Conservation (phyloP, 169 alveolate species). For the Cryptosporidium xiaoi region DNA sequence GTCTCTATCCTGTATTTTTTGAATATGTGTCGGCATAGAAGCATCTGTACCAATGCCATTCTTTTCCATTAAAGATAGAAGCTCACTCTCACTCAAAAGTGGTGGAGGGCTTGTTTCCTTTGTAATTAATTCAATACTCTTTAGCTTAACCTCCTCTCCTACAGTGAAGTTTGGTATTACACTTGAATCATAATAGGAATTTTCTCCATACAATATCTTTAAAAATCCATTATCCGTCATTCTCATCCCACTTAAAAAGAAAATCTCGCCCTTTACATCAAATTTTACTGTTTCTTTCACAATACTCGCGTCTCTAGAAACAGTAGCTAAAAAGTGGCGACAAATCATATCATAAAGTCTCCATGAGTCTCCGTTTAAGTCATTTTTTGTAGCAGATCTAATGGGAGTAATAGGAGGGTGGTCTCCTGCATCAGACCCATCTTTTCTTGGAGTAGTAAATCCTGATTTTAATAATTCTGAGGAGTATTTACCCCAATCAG, state of each 20-base stretch:
- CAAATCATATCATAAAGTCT: conserved; percentile 87
- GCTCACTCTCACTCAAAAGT: conserved; percentile 94
- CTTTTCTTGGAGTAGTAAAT: conserved; percentile 80
- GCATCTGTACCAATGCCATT: conserved; percentile 99
- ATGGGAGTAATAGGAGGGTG: conserved; percentile 97
- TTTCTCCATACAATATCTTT: conserved; percentile 80
- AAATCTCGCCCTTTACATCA: conserved; percentile 83
- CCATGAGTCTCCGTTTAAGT: conserved; percentile 85
- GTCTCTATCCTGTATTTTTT: conserved; percentile 96
- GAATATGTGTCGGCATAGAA: conserved; percentile 98
- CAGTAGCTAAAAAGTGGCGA: conserved; percentile 90
- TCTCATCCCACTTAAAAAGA: conserved; percentile 82
- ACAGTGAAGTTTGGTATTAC: conserved; percentile 72
- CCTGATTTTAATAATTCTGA: conserved; percentile 76
- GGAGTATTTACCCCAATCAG: conserved; percentile 83
- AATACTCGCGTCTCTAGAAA: conserved; percentile 85
- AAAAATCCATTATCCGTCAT: conserved; percentile 88
- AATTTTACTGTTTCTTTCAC: conserved; percentile 81
- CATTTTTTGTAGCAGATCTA: conserved; percentile 82
- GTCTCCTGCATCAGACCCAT: conserved; percentile 95
- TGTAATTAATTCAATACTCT: conserved; percentile 49
- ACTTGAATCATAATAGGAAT: conserved; percentile 74
- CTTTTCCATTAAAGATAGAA: conserved; percentile 94
- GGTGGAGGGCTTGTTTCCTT: conserved; percentile 94
- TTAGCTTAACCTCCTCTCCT: not conserved